Evolutionary conservation across 2,329 filamentous ascomycete genomes (phyloP), one percentile per base, ranked within the genome.

Genomic region (Scytalidium sp.): DNA sequence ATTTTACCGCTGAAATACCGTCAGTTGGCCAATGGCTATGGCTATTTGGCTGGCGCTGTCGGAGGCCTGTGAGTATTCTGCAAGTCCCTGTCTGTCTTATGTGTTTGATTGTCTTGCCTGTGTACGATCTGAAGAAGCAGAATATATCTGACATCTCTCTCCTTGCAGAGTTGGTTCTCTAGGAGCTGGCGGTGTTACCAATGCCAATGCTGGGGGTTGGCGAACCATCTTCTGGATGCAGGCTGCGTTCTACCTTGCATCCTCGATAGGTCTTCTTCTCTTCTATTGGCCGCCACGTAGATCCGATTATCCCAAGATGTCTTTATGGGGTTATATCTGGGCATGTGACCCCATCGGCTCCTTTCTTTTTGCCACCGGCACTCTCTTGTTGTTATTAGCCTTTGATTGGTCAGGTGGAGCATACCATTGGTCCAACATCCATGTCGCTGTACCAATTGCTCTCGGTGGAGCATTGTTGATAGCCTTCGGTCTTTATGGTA

Each of bases 181-280:
- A 4, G 71, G 73, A 19, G 74, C 76, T 7, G 78, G 77, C 1
- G 75, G 70, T 9, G 71, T 80, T 2, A 78, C 76, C 0, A 75
- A 77, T 48, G 59, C 69, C n/a, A 65, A 65, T 44, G 52, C 66
- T 1, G 64, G 60, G 1, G 77, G 77, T 20, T 81, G 77, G 77
- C 68, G 78, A 1, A 70, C 74, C 56, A 80, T 81, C 53, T 81
- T 78, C 57, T 81, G 77, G 77, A 76, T 80, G 13, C 77, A 80
- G 60, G 76, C 76, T 2, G 75, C 67, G 5, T 74, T 81, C 52
- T 76, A 80, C 52, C 69, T 70, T 10, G 62, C 70, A 10, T 78
- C 75, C 0, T 68, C 70, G 2, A 25, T 77, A 0, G 76, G 76
- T 3, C 62, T 80, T 8, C 59, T 79, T 9, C 54, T 70, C 11